Conservation (phyloP, 208 protist genomes). For the Borovskyia barvae region DNA sequence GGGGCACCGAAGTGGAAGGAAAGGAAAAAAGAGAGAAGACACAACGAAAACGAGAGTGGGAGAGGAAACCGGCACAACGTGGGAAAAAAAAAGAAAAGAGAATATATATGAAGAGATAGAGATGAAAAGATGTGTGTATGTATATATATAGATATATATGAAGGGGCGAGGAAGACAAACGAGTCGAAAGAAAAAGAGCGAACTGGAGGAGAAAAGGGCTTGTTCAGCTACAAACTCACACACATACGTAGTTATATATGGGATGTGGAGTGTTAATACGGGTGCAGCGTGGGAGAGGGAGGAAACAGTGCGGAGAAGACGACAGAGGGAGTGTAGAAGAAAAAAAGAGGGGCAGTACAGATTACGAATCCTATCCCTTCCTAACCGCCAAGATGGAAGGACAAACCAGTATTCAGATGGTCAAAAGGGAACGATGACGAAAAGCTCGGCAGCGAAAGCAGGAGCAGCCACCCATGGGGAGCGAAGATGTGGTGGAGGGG, state of each 20-base stretch:
- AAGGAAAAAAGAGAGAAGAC: background rate
- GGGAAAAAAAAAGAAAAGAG: background rate
- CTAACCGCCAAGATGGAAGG: no score
- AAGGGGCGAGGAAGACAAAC: background rate
- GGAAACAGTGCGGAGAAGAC: no score
- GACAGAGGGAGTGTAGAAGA: constrained; percentile 6
- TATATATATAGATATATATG: constrained; percentile 1
- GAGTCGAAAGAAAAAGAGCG: constrained; percentile 1
- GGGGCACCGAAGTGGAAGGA: background rate
- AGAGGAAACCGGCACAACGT: background rate
- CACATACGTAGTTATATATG: no score
- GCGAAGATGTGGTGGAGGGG: no score
- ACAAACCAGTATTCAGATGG: no score
- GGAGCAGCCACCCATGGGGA: no score
- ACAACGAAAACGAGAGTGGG: background rate
- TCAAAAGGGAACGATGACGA: no score
- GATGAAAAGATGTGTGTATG: constrained; percentile 1
- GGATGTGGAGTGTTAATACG: no score
- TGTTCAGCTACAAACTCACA: no score
- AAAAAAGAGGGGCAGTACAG: background rate
- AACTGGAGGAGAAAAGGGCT: no score
- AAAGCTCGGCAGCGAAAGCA: no score
- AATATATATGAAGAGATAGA: constrained; percentile 1
- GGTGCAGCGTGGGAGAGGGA: no score
- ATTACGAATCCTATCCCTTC: background rate